These are phyloP conservation scores for Taphrina sp. DNA, from an alignment of 1,139 yeast species.

Conservation along the genomic window DNA sequence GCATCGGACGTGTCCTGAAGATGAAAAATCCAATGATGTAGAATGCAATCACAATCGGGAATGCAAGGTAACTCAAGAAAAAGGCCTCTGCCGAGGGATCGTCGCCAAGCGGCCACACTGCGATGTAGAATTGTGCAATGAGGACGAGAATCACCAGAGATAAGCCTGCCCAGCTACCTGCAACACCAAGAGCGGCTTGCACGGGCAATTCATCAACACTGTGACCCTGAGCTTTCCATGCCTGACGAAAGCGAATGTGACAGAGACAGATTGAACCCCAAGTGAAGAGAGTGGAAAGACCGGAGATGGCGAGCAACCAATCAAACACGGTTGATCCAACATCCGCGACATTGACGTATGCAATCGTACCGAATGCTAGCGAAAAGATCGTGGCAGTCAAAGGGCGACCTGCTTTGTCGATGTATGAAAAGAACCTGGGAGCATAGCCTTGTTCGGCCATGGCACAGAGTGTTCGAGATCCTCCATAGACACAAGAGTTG, in stretches of 20 bases:
- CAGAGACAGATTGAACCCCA: slow-evolving; percentile 78
- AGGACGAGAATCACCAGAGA: slow-evolving; percentile 62
- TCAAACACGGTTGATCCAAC: slow-evolving; percentile 63
- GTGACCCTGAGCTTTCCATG: slow-evolving; percentile 65
- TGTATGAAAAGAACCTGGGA: slow-evolving; percentile 68
- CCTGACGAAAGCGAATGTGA: slow-evolving; percentile 75
- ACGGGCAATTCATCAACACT: slow-evolving; percentile 65
- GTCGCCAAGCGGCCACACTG: slow-evolving; percentile 65
- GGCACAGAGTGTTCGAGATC: slow-evolving; percentile 78
- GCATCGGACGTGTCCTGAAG: slow-evolving; percentile 12
- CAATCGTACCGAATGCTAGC: slow-evolving; percentile 60
- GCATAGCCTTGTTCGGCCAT: slow-evolving; percentile 80
- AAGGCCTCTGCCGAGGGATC: slow-evolving; percentile 47
- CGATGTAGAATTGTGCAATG: slow-evolving; percentile 79
- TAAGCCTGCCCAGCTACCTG: slow-evolving; percentile 68
- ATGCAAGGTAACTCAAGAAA: slow-evolving; percentile 57
- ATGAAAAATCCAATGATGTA: slow-evolving; percentile 43
- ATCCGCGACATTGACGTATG: slow-evolving; percentile 67
- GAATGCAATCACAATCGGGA: slow-evolving; percentile 53
- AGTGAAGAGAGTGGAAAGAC: slow-evolving; percentile 77
- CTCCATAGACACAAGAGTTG: slow-evolving; percentile 72
- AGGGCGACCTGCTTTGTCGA: slow-evolving; percentile 75
- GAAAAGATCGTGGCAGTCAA: slow-evolving; percentile 62
- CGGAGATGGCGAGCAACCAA: slow-evolving; percentile 82
- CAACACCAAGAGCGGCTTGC: slow-evolving; percentile 63